Base-by-base conservation (phyloP, 805 yeast genomes). In the Vanderwaltozyma verrucispora region DNA sequence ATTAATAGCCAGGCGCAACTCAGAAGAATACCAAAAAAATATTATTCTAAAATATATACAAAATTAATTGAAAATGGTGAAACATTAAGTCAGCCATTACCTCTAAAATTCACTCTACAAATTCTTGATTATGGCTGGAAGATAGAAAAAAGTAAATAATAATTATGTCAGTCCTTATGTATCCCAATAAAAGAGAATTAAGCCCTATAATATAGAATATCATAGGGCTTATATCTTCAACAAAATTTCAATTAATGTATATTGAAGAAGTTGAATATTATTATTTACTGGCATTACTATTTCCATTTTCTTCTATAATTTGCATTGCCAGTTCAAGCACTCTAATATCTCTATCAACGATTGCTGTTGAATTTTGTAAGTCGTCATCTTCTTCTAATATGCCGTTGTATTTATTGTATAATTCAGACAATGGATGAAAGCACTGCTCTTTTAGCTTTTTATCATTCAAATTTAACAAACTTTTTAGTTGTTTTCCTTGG, bases 81-180 rank as follows among this genome's bases (percentile, higher is more conserved):
- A 47, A 68, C 73, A 6, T 67, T 89, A 49, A 78, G 75, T 49
- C 65, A 65, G 39, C 83, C 86, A n/a, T 65, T 89, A 61, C 84
- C 82, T 55, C 69, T 89, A 49, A 67, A 65, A 40, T 95, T 85
- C 54, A 75, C 82, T 29, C 54, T 85, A 37, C 71, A 71, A 45
- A 72, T 87, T 19, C 70, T 88, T 30, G 77, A 83, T 49, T 74
- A 80, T 5, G 96, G 96, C 14, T 88, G 96, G 96, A 69, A 28
- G 14, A 8, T 5, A 6, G 30, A 28, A n/a, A 13, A 9, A 9
- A 9, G 9, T 21, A 7, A 7, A 21, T 21, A 21, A 24, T 24
- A 24, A 8, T 8, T 10, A 8, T 24, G 7, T 4, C 11, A 8
- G 11, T 24, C 11, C 9, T 24, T 24, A 24, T 12, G 11, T 10